A percentile compares a stretch with the other conserved stretches of the same genome.
These are phyloP conservation scores for Ustilago curta DNA, from an alignment of 1,284 basidiomycete genomes.

Conservation along the genomic window DNA sequence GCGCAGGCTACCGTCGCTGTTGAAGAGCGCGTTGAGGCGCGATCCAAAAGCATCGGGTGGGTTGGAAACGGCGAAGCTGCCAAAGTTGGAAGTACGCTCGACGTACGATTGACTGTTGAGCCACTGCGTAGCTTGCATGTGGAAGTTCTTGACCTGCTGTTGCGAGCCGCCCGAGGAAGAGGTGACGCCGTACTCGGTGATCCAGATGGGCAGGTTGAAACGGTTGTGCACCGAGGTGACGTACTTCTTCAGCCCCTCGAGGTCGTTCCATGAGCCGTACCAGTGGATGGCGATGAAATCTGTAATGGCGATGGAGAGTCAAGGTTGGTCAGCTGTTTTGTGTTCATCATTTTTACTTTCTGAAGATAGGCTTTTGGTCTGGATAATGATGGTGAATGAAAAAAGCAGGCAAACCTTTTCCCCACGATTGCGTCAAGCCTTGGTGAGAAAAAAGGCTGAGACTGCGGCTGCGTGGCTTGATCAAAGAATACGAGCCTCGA, in stretches of 20 bases:
- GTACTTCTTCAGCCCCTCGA: conserved; percentile 51
- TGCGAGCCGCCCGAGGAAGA: conserved; percentile 43
- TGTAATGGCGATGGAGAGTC: too few species aligned
- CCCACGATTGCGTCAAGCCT: too few species aligned
- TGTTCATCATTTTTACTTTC: background rate
- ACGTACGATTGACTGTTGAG: conserved; percentile 52
- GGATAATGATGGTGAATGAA: too few species aligned
- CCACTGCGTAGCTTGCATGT: conserved; percentile 55
- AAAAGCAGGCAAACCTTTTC: too few species aligned
- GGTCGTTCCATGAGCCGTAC: conserved; percentile 60
- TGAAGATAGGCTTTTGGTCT: conserved; percentile 8
- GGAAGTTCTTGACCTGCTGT: conserved; percentile 57
- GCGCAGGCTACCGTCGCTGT: conserved; percentile 42
- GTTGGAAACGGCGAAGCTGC: conserved; percentile 46
- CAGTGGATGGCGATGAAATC: conserved; percentile 68
- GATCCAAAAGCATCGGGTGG: conserved; percentile 61
- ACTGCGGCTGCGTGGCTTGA: background rate
- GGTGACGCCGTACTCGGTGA: conserved; percentile 67
- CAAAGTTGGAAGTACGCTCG: conserved; percentile 63
- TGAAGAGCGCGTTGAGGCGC: conserved; percentile 60
- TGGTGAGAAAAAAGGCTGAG: too few species aligned
- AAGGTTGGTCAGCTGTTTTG: conserved; percentile 26
- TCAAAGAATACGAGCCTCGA: background rate
- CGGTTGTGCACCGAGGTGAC: conserved; percentile 47
- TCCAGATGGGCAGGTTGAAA: conserved; percentile 61